Evolutionary conservation across 2,329 filamentous ascomycete genomes (phyloP).

Genomic region (Lecanosticta acicola): DNA sequence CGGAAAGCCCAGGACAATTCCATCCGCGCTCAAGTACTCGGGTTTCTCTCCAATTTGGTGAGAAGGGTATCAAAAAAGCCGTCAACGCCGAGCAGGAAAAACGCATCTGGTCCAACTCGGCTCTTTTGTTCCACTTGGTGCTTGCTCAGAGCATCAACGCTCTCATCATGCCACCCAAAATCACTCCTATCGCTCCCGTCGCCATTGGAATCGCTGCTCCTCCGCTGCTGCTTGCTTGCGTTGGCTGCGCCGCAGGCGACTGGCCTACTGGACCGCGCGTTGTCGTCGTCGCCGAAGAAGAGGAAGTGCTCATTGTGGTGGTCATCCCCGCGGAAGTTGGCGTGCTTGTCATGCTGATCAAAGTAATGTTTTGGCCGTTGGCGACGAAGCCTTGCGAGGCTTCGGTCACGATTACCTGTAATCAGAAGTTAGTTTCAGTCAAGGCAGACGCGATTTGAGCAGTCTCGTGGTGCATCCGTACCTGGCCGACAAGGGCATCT

Average conservation of each 20-base stretch:
- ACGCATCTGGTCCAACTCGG: not conserved
- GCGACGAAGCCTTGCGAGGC: conserved; percentile 8
- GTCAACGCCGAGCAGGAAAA: not conserved
- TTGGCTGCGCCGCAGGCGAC: not conserved
- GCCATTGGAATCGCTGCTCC: conserved; percentile 4
- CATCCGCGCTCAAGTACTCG: conserved; percentile 3
- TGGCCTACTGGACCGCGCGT: not conserved
- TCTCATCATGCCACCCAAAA: conserved; percentile 13
- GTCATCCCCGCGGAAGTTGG: too few species aligned
- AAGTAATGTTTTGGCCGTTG: conserved; percentile 6
- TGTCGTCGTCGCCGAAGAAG: conserved; percentile 1
- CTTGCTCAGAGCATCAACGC: conserved; percentile 14
- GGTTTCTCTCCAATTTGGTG: too few species aligned
- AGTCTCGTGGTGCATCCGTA: too few species aligned
- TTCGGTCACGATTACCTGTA: conserved; percentile 9
- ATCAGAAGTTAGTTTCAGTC: too few species aligned
- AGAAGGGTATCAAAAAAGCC: conserved; percentile 12
- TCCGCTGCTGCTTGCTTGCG: not conserved
- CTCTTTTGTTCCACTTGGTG: too few species aligned
- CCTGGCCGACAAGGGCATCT: conserved; percentile 15
- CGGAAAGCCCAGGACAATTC: too few species aligned
- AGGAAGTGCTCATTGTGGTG: conserved; percentile 2
- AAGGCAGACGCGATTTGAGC: too few species aligned
- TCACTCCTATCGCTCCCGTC: conserved; percentile 5
- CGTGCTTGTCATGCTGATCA: conserved; percentile 5